Evolutionary conservation across 441 rosid genomes (phyloP).

Genomic region (Croton laevigatus): DNA sequence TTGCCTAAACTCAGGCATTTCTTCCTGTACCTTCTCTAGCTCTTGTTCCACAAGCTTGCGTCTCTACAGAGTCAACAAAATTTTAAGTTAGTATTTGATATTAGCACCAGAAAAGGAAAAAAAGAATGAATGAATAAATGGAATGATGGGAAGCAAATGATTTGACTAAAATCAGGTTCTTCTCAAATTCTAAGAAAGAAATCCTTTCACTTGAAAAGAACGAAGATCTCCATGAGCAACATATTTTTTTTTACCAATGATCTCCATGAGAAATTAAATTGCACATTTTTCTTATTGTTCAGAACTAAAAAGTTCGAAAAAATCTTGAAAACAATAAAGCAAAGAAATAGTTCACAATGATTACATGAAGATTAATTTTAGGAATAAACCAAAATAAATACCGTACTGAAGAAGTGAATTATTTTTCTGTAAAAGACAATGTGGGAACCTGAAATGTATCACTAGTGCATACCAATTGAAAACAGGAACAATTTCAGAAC

Average conservation of each 20-base stretch:
- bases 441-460: neutral
- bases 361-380: neutral
- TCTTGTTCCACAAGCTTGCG: constrained; percentile 73
- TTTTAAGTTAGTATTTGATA: constrained; percentile 6
- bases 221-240: neutral
- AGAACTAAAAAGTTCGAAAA: neutral
- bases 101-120: neutral
- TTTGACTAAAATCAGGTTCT: constrained; percentile 8
- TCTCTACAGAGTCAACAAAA: constrained; percentile 40
- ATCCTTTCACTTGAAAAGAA: neutral
- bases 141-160: neutral
- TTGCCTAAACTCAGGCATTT: constrained; percentile 61
- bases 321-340: neutral
- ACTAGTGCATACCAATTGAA: neutral
- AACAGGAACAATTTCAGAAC: neutral
- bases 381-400: neutral
- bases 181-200: constrained; percentile 3
- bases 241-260: no score
- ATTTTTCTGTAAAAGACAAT: neutral
- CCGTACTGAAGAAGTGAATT: neutral
- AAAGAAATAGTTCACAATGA: neutral
- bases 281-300: neutral
- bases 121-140: constrained; percentile 3
- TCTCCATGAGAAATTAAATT: neutral
- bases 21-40: constrained; percentile 64